Conservation (phyloP, 306 rosid genomes). For the Fragaria vesca region DNA sequence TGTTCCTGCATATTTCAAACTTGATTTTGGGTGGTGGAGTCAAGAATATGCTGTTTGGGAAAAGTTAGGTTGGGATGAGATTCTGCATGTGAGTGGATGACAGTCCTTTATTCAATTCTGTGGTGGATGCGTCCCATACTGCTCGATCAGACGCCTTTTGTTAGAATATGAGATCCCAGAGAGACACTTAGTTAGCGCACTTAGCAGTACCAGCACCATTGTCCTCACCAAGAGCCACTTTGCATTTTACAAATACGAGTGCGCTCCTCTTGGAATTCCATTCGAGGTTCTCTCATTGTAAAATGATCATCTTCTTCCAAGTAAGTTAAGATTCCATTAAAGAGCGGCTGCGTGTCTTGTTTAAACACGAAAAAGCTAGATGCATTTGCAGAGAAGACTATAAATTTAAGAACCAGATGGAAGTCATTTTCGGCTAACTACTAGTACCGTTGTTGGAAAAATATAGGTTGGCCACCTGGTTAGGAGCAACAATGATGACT, state of each 20-base stretch:
- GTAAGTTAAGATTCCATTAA: slow-evolving; percentile 1
- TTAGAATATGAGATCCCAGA: slow-evolving; percentile 5
- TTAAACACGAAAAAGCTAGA: background rate
- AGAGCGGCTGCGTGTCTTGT: background rate
- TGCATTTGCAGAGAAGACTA: background rate
- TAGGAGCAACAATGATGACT: background rate
- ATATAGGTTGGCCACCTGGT: background rate
- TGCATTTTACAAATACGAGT: background rate
- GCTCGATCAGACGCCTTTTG: background rate
- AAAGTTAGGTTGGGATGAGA: slow-evolving; percentile 10
- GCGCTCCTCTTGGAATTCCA: slow-evolving; percentile 13
- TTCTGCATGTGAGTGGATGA: slow-evolving; percentile 58
- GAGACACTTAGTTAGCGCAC: background rate
- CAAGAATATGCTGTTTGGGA: slow-evolving; percentile 11
- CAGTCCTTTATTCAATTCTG: slow-evolving; percentile 8
- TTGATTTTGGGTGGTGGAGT: slow-evolving; percentile 6
- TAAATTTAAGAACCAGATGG: background rate
- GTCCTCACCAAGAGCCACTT: background rate
- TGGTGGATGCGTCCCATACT: slow-evolving; percentile 5
- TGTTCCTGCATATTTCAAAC: background rate
- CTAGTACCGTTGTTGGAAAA: background rate
- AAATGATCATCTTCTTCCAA: background rate
- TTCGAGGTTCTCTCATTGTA: background rate
- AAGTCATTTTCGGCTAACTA: slow-evolving; percentile 1
- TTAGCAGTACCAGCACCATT: background rate